Evolutionary conservation across 2,329 filamentous ascomycete genomes (phyloP).

Genomic region (Escovopsis sp.): DNA sequence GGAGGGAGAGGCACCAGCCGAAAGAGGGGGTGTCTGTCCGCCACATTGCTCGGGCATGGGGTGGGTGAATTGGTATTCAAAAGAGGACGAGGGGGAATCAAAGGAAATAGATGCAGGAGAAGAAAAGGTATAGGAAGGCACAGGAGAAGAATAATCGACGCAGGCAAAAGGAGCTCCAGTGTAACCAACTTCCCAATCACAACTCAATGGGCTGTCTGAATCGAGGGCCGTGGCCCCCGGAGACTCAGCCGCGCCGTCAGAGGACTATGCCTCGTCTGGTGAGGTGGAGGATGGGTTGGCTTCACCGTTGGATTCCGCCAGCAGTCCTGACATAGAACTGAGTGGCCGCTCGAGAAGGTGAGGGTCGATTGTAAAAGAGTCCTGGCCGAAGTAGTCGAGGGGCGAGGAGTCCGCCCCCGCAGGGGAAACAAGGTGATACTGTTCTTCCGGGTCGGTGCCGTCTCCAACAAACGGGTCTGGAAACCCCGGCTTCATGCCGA

Average conservation of each 20-base stretch:
- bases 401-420: too few relatives aligned
- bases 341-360: too few relatives aligned
- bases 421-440: too few relatives aligned
- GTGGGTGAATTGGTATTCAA: too few relatives aligned
- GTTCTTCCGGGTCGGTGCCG: neutral
- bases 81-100: neutral
- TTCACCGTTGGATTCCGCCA: too few relatives aligned
- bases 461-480: constrained; percentile 1
- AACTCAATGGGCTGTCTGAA: constrained; percentile 1
- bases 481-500: neutral
- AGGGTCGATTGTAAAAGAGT: too few relatives aligned
- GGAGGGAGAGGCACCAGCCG: too few relatives aligned
- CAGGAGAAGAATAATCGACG: neutral
- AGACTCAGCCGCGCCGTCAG: neutral
- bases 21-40: too few relatives aligned
- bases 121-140: neutral
- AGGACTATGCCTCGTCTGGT: constrained; percentile 1
- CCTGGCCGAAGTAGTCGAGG: too few relatives aligned
- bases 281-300: neutral
- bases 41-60: too few relatives aligned
- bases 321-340: too few relatives aligned
- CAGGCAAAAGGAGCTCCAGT: neutral
- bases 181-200: neutral
- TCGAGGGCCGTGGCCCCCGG: neutral
- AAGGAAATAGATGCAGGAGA: neutral